A percentile compares a stretch with the other conserved stretches of the same genome.
Evolutionary conservation across 345 rosid species (phyloP).

Genomic region (Populus nigra): DNA sequence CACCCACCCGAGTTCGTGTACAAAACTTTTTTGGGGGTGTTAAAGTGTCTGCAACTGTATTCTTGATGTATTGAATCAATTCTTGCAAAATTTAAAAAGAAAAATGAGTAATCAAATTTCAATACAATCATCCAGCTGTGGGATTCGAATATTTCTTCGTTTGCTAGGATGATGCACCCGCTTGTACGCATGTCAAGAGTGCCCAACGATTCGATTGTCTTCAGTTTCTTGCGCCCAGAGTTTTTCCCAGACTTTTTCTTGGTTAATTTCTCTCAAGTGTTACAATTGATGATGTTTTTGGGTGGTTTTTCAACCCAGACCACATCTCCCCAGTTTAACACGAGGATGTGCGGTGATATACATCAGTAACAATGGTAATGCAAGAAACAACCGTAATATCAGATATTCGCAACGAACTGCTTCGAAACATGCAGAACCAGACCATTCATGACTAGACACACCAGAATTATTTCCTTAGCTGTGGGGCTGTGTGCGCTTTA

Average conservation of each 20-base stretch:
- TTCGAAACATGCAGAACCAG: not conserved
- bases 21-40: not conserved
- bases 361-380: not conserved
- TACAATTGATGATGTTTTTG: too few relatives aligned
- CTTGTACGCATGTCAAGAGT: too few relatives aligned
- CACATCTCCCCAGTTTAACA: not conserved
- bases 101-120: not conserved
- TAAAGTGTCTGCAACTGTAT: not conserved
- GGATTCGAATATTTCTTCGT: not conserved
- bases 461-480: not conserved
- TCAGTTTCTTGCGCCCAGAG: too few relatives aligned
- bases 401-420: not conserved
- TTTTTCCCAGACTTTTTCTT: too few relatives aligned
- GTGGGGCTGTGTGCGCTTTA: too few relatives aligned
- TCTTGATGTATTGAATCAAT: not conserved
- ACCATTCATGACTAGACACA: not conserved
- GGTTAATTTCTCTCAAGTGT: too few relatives aligned
- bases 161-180: too few relatives aligned
- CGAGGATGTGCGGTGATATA: not conserved
- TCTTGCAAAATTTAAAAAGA: not conserved
- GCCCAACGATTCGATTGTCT: too few relatives aligned
- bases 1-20: not conserved
- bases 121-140: not conserved
- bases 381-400: too few relatives aligned
- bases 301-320: too few relatives aligned